phyloP scores from a whole-genome alignment of 2,329 filamentous ascomycete species.

The Colletotrichum sp. region DNA sequence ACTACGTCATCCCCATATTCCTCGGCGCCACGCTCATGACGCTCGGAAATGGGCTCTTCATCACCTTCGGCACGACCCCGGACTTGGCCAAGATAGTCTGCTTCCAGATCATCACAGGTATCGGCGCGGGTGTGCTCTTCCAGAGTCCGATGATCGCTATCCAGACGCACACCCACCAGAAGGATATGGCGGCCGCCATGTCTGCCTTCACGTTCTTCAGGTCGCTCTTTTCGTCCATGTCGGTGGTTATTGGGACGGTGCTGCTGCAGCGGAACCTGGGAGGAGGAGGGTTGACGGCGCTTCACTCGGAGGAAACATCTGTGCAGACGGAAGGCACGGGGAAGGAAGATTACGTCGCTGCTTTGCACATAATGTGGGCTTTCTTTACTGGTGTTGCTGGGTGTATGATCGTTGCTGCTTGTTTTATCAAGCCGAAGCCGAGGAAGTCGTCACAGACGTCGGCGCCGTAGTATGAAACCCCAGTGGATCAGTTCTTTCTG shows the following conservation, averaged over 20 bases:
- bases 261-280: slow-evolving; percentile 52
- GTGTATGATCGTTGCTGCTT: background rate
- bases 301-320: background rate
- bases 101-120: slow-evolving; percentile 53
- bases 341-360: background rate
- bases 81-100: slow-evolving; percentile 52
- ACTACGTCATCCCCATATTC: slow-evolving; percentile 63
- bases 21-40: slow-evolving; percentile 58
- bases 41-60: slow-evolving; percentile 61
- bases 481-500: no score
- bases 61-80: slow-evolving; percentile 56
- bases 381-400: background rate
- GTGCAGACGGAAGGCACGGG: background rate
- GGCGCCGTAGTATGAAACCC: background rate
- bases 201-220: slow-evolving; percentile 59
- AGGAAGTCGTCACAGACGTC: background rate
- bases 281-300: background rate
- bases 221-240: slow-evolving; percentile 60
- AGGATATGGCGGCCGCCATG: slow-evolving; percentile 59
- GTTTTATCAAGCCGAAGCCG: slow-evolving; percentile 6
- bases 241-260: slow-evolving; percentile 63
- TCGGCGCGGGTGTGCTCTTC: slow-evolving; percentile 58
- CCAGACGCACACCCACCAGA: slow-evolving; percentile 51
- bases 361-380: slow-evolving; percentile 6
- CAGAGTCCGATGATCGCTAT: slow-evolving; percentile 59